Percentiles rank a stretch among this genome's conserved stretches.
These are phyloP conservation scores for Lentinula sp. DNA, from an alignment of 768 basidiomycete genomes.

Conservation along the genomic window DNA sequence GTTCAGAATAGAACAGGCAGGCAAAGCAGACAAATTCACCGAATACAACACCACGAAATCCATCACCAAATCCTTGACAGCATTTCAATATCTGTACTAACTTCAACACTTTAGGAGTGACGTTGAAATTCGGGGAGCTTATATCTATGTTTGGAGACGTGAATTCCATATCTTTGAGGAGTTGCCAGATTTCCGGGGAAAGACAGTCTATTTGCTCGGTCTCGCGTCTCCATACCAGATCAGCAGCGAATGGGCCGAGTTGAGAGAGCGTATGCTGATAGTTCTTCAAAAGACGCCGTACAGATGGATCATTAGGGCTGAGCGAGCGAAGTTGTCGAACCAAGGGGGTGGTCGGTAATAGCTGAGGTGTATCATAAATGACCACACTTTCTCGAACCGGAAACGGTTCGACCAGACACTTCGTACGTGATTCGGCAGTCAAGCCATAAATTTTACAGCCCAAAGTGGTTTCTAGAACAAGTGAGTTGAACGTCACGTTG, in stretches of 20 bases:
- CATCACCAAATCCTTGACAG: constrained; percentile 44
- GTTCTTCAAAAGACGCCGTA: constrained; percentile 36
- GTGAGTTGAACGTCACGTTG: constrained; percentile 35
- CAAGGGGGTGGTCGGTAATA: constrained; percentile 32
- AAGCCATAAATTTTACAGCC: constrained; percentile 33
- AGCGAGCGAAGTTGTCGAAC: constrained; percentile 41
- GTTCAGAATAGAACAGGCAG: constrained; percentile 7
- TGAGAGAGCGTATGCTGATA: constrained; percentile 43
- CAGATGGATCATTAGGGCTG: constrained; percentile 27
- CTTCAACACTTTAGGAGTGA: constrained; percentile 60
- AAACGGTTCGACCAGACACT: constrained; percentile 26
- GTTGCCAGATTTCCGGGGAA: not conserved
- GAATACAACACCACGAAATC: constrained; percentile 60
- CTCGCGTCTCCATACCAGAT: constrained; percentile 61
- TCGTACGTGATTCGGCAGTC: constrained; percentile 22
- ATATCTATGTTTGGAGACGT: constrained; percentile 57
- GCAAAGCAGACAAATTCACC: constrained; percentile 34
- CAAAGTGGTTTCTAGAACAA: constrained; percentile 32
- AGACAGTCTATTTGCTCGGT: constrained; percentile 14
- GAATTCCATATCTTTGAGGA: constrained; percentile 58
- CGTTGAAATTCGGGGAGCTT: constrained; percentile 55
- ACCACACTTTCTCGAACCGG: constrained; percentile 47
- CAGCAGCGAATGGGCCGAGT: constrained; percentile 63
- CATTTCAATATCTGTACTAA: constrained; percentile 54
- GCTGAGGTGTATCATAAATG: constrained; percentile 38